These are phyloP conservation scores for Serendipita vermifera DNA, from an alignment of 768 basidiomycete genomes.

Conservation along the genomic window DNA sequence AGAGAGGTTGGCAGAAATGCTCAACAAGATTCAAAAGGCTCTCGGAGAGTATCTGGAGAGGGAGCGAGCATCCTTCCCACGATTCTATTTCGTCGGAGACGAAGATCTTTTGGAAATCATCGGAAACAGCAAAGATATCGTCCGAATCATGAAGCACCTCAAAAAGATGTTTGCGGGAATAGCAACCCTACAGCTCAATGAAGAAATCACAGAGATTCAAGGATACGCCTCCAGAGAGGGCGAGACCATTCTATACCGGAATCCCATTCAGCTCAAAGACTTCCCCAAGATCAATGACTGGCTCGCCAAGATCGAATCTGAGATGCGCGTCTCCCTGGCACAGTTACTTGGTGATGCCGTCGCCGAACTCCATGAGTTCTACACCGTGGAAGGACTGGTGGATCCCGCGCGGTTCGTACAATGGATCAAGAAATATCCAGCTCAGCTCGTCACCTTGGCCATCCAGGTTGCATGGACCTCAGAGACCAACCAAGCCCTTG, in stretches of 20 bases:
- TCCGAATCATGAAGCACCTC: conserved; percentile 96
- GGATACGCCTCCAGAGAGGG: conserved; percentile 95
- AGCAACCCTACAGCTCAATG: conserved; percentile 75
- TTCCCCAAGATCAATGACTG: conserved; percentile 98
- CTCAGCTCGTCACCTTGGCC: conserved; percentile 91
- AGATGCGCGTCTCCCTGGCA: conserved; percentile 87
- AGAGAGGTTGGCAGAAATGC: conserved; percentile 87
- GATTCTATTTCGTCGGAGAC: conserved; percentile 99
- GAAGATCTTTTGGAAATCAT: conserved; percentile 98
- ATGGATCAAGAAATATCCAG: conserved; percentile 92
- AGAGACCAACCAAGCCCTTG: conserved; percentile 61
- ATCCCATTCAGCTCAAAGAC: conserved; percentile 78
- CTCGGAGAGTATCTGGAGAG: conserved; percentile 97
- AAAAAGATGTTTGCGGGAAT: conserved; percentile 99
- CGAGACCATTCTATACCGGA: conserved; percentile 76
- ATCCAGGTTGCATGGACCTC: conserved; percentile 91
- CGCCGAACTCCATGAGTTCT: conserved; percentile 66
- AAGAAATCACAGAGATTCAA: conserved; percentile 74
- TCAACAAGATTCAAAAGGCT: conserved; percentile 98
- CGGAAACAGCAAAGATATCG: conserved; percentile 97
- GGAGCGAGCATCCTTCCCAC: conserved; percentile 94
- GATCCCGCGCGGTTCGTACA: conserved; percentile 54
- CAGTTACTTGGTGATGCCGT: conserved; percentile 69
- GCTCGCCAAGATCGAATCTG: conserved; percentile 80
- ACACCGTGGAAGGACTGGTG: conserved; percentile 50